phyloP scores from a whole-genome alignment of 2,329 filamentous ascomycete species.

The Sodiomyces alkalinus region DNA sequence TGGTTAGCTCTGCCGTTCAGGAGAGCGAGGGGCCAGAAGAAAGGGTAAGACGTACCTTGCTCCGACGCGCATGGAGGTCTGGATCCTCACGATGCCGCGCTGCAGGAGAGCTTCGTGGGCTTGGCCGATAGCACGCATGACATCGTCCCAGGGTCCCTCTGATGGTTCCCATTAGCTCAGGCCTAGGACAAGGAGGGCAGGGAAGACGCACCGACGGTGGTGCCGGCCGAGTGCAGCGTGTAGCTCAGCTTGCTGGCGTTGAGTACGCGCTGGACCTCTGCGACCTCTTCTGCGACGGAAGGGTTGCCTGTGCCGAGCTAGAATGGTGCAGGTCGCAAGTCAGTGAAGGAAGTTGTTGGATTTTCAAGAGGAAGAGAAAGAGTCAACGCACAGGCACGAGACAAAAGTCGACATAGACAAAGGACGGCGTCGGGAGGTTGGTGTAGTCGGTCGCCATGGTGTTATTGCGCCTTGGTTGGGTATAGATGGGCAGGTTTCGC shows the following conservation, averaged over 20 bases:
- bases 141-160: slow-evolving; percentile 88
- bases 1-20: no score
- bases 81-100: slow-evolving; percentile 65
- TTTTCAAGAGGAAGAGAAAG: neutral
- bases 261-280: slow-evolving; percentile 74
- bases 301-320: slow-evolving; percentile 66
- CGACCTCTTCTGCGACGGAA: slow-evolving; percentile 71
- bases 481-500: no score
- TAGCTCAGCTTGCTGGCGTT: slow-evolving; percentile 68
- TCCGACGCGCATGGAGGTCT: slow-evolving; percentile 77
- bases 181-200: no score
- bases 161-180: slow-evolving; percentile 48
- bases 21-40: no score
- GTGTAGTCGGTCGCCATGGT: slow-evolving; percentile 28
- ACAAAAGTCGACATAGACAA: slow-evolving; percentile 83
- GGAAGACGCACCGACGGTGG: slow-evolving; percentile 60
- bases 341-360: neutral
- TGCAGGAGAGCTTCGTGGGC: slow-evolving; percentile 65
- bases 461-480: no score
- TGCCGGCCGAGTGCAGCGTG: slow-evolving; percentile 86
- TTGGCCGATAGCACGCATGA: slow-evolving; percentile 75
- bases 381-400: slow-evolving; percentile 54
- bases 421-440: slow-evolving; percentile 46
- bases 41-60: slow-evolving; percentile 43
- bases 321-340: no score